Percentiles rank a stretch among this genome's conserved stretches.
phyloP scores from a whole-genome alignment of 495 filamentous ascomycete genomes.

The Cercophora newfieldiana region DNA sequence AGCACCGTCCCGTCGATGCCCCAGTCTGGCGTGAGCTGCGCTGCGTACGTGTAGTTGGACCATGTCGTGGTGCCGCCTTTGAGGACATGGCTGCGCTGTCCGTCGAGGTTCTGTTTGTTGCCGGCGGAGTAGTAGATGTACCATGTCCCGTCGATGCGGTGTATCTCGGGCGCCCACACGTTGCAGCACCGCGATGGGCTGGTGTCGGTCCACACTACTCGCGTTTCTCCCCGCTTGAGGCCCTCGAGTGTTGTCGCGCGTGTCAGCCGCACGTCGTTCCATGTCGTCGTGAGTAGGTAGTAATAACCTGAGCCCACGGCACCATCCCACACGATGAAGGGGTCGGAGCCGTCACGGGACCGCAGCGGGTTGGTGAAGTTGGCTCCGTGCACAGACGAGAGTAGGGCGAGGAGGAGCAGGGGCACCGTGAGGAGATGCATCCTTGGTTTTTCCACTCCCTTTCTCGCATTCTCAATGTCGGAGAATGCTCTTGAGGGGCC shows the following conservation, averaged over 20 bases:
- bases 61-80: conserved; percentile 46
- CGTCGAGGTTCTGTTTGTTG: conserved; percentile 23
- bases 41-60: conserved; percentile 40
- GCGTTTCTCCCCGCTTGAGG: conserved; percentile 47
- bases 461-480: too few species aligned
- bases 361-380: conserved; percentile 5
- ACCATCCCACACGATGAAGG: conserved; percentile 45
- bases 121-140: conserved; percentile 43
- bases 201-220: conserved; percentile 44
- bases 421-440: too few species aligned
- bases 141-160: conserved; percentile 42
- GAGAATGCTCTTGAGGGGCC: too few species aligned
- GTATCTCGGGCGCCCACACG: conserved; percentile 57
- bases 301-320: conserved; percentile 53
- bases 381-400: too few species aligned
- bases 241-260: conserved; percentile 49
- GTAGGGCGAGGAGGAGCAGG: too few species aligned
- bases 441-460: too few species aligned
- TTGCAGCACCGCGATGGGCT: conserved; percentile 47
- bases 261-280: conserved; percentile 49
- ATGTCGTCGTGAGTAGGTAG: conserved; percentile 53
- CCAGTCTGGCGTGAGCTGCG: conserved; percentile 42
- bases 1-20: conserved; percentile 42
- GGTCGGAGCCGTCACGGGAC: conserved; percentile 35
- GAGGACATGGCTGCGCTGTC: conserved; percentile 2